Conservation (phyloP, 2,329 filamentous ascomycete genomes). For the Pyricularia sp. region DNA sequence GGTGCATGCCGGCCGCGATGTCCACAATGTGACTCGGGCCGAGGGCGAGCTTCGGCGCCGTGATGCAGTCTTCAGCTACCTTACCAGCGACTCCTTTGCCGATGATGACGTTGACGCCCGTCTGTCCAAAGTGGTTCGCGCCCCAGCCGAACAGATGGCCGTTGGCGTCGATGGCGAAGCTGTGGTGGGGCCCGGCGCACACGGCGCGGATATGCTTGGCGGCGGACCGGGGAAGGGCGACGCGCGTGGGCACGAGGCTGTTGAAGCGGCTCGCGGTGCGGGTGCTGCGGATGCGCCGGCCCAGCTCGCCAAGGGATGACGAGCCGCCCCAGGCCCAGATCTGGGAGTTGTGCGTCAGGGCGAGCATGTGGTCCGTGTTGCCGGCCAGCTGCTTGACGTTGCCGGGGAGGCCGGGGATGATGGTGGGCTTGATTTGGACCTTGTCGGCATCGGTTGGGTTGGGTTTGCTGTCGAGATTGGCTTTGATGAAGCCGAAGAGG, state of each 20-base stretch:
- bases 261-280: neutral
- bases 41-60: conserved; percentile 3
- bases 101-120: conserved; percentile 35
- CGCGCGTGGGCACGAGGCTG: neutral
- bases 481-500: conserved; percentile 2
- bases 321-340: conserved; percentile 77
- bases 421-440: conserved; percentile 23
- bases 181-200: conserved; percentile 54
- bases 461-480: neutral
- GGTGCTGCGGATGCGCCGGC: neutral
- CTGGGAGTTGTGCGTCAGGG: conserved; percentile 58
- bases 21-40: conserved; percentile 29
- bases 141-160: conserved; percentile 29
- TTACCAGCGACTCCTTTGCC: neutral
- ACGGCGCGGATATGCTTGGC: conserved; percentile 20
- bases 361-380: conserved; percentile 50
- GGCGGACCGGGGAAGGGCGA: neutral
- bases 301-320: conserved; percentile 11
- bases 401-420: conserved; percentile 36
- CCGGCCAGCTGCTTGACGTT: conserved; percentile 40
- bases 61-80: neutral
- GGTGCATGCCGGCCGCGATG: conserved; percentile 41
- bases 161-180: conserved; percentile 27
- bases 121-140: conserved; percentile 24
- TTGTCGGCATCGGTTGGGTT: neutral